These are phyloP conservation scores for Clonostachys sp. DNA, from an alignment of 2,329 filamentous ascomycete species.

Conservation along the genomic window DNA sequence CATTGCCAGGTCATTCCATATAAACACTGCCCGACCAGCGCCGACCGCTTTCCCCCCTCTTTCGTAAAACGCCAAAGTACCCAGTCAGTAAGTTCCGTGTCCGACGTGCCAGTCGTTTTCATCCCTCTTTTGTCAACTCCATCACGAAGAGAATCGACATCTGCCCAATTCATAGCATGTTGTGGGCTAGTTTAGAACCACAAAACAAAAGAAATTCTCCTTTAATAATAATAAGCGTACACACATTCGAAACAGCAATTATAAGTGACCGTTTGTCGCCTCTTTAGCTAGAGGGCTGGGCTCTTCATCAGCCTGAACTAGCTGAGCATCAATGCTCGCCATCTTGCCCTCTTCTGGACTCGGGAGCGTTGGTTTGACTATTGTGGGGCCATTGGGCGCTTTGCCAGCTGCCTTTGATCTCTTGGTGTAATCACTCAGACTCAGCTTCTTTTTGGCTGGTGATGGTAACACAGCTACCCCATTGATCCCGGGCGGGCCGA, in stretches of 20 bases:
- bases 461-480: slow-evolving; percentile 44
- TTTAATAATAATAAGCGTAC: slow-evolving; percentile 14
- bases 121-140: background rate
- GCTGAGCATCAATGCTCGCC: slow-evolving; percentile 12
- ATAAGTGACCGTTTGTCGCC: slow-evolving; percentile 1
- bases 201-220: too few species aligned
- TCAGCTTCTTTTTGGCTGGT: slow-evolving; percentile 64
- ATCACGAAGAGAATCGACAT: too few species aligned
- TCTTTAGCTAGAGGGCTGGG: too few species aligned
- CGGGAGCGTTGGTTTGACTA: slow-evolving; percentile 24
- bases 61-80: background rate
- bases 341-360: slow-evolving; percentile 29
- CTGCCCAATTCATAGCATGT: background rate
- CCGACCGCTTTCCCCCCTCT: background rate
- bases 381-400: slow-evolving; percentile 14
- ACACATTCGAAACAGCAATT: slow-evolving; percentile 9
- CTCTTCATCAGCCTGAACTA: too few species aligned
- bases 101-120: slow-evolving; percentile 3
- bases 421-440: slow-evolving; percentile 61
- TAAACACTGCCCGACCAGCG: background rate
- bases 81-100: background rate
- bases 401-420: slow-evolving; percentile 47
- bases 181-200: background rate
- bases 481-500: slow-evolving; percentile 34
- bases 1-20: too few species aligned